phyloP scores from a whole-genome alignment of 805 yeast species.

The Hanseniaspora pseudoguilliermondii region DNA sequence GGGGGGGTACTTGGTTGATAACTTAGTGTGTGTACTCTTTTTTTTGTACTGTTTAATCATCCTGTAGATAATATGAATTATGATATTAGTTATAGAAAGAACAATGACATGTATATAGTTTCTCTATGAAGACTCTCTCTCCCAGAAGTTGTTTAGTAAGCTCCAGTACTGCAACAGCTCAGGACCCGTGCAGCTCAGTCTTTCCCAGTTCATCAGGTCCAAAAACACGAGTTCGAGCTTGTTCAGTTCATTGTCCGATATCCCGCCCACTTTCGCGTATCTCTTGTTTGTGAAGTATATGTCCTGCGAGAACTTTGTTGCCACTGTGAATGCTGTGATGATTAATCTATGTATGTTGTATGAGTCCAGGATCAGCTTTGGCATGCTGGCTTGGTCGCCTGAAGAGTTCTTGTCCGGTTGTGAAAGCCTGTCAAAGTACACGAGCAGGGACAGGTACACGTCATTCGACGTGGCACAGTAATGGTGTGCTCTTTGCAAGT shows the following conservation, averaged over 20 bases:
- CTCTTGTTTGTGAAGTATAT: constrained; percentile 88
- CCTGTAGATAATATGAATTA: background rate
- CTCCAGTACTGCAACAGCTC: constrained; percentile 10
- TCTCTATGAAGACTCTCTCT: background rate
- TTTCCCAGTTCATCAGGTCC: constrained; percentile 8
- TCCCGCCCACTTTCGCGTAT: constrained; percentile 91
- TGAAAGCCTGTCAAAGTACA: constrained; percentile 66
- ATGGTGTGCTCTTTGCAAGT: constrained; percentile 77
- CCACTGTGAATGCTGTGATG: constrained; percentile 89
- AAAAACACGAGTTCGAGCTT: constrained; percentile 52
- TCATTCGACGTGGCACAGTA: constrained; percentile 98
- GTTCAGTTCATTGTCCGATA: constrained; percentile 84
- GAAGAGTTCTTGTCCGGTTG: constrained; percentile 29
- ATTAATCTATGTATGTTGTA: constrained; percentile 89
- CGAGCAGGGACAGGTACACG: constrained; percentile 77
- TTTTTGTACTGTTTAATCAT: background rate
- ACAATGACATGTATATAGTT: background rate
- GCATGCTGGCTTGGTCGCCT: constrained; percentile 32
- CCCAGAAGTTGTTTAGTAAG: constrained; percentile 4
- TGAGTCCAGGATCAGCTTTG: constrained; percentile 86
- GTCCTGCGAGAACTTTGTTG: constrained; percentile 88
- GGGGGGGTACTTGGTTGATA: too few species aligned
- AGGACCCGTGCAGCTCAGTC: constrained; percentile 2
- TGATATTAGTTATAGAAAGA: background rate
- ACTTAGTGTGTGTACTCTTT: background rate